Evolutionary conservation across 768 basidiomycete species (phyloP).

Genomic region (Porpolomopsis calyptriformis): DNA sequence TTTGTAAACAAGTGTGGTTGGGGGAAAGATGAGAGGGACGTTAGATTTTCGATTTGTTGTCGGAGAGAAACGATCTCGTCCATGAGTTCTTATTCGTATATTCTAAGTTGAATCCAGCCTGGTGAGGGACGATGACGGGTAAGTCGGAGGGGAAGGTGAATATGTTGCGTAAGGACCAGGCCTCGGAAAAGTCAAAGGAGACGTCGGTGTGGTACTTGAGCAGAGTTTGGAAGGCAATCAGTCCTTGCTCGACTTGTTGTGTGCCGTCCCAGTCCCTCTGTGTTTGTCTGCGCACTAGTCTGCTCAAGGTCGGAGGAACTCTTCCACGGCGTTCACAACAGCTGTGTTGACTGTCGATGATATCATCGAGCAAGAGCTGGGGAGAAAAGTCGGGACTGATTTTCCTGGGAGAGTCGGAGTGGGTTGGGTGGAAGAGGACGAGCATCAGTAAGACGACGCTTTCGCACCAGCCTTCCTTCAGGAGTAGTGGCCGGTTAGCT

Average conservation of each 20-base stretch:
- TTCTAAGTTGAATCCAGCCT: constrained; percentile 59
- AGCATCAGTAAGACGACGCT: too few relatives aligned
- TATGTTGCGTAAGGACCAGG: constrained; percentile 81
- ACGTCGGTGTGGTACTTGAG: constrained; percentile 82
- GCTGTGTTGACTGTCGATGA: constrained; percentile 77
- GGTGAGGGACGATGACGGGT: constrained; percentile 67
- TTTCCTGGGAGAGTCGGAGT: neutral
- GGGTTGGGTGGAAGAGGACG: too few relatives aligned
- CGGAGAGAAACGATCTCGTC: constrained; percentile 61
- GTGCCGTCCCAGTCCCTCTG: constrained; percentile 44
- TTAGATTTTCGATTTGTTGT: constrained; percentile 56
- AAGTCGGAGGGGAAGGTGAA: constrained; percentile 65
- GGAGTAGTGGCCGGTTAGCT: too few relatives aligned
- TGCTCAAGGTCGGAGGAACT: constrained; percentile 64
- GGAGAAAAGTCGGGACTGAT: constrained; percentile 59
- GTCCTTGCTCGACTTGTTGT: constrained; percentile 67
- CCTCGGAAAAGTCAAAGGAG: constrained; percentile 87
- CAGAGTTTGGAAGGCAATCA: constrained; percentile 80
- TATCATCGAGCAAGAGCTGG: constrained; percentile 75
- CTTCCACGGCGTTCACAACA: constrained; percentile 71
- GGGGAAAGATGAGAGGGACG: too few relatives aligned
- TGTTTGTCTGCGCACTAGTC: constrained; percentile 44
- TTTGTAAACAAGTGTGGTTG: too few relatives aligned
- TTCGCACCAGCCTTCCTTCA: too few relatives aligned
- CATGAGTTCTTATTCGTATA: constrained; percentile 46